phyloP scores from a whole-genome alignment of 2,329 filamentous ascomycete species.

The Fusarium ramigenum region DNA sequence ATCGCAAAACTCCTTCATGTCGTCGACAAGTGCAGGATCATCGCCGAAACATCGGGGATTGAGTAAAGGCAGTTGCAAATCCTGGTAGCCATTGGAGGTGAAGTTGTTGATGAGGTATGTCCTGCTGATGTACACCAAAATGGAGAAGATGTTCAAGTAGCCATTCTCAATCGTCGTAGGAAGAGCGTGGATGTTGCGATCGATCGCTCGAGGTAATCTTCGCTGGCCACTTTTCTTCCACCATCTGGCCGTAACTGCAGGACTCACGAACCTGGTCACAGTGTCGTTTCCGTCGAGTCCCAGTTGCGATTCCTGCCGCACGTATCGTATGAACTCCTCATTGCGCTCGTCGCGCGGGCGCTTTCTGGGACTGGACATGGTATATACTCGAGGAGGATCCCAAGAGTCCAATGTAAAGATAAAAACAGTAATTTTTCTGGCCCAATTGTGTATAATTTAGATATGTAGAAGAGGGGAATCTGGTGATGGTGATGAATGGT shows the following conservation, averaged over 20 bases:
- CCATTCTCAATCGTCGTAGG: neutral
- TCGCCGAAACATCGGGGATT: neutral
- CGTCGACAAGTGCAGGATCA: neutral
- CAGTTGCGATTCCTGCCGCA: neutral
- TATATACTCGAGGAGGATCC: too few species aligned
- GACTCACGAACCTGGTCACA: neutral
- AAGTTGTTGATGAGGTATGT: constrained; percentile 4
- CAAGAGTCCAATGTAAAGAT: neutral
- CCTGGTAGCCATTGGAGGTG: neutral
- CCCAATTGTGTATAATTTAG: neutral
- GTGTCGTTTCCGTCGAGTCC: neutral
- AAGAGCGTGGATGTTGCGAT: neutral
- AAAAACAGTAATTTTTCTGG: neutral
- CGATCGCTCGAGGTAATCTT: neutral
- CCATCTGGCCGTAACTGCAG: neutral
- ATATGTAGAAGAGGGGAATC: neutral
- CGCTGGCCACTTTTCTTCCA: neutral
- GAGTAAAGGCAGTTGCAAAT: constrained; percentile 10
- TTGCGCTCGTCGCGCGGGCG: neutral
- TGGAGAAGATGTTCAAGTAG: constrained; percentile 26
- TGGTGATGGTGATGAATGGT: neutral
- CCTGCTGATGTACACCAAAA: constrained; percentile 9
- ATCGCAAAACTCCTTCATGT: neutral
- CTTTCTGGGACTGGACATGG: neutral
- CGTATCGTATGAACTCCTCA: constrained; percentile 1